phyloP scores from a whole-genome alignment of 2,329 filamentous ascomycete species.

The Cordyceps fumosorosea region DNA sequence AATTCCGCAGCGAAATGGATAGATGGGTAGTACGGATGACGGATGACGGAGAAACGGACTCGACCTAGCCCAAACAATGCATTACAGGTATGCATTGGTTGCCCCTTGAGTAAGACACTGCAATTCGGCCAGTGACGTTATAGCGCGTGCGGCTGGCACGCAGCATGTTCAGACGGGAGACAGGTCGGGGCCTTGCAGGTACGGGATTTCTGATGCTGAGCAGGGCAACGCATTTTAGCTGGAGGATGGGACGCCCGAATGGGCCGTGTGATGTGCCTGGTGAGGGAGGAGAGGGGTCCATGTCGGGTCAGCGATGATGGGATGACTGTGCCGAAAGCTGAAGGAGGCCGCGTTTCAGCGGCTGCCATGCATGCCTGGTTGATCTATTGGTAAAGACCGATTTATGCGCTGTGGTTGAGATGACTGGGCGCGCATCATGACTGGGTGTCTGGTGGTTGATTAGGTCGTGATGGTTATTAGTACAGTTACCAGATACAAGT shows the following conservation, averaged over 20 bases:
- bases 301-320: neutral
- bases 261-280: neutral
- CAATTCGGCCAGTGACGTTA: neutral
- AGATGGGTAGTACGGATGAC: neutral
- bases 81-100: too few relatives aligned
- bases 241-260: too few relatives aligned
- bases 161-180: too few relatives aligned
- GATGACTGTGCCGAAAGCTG: neutral
- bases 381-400: neutral
- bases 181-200: too few relatives aligned
- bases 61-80: neutral
- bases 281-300: too few relatives aligned
- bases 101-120: too few relatives aligned
- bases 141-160: neutral
- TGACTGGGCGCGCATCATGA: neutral
- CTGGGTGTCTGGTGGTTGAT: too few relatives aligned
- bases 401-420: neutral
- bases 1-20: neutral
- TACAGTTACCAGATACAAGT: too few relatives aligned
- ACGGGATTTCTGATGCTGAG: neutral
- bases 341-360: neutral
- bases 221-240: neutral
- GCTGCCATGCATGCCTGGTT: neutral
- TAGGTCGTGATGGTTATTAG: too few relatives aligned
- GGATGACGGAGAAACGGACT: too few relatives aligned